Evolutionary conservation across 2,329 filamentous ascomycete genomes (phyloP).

Genomic region (Penicillium sp.): DNA sequence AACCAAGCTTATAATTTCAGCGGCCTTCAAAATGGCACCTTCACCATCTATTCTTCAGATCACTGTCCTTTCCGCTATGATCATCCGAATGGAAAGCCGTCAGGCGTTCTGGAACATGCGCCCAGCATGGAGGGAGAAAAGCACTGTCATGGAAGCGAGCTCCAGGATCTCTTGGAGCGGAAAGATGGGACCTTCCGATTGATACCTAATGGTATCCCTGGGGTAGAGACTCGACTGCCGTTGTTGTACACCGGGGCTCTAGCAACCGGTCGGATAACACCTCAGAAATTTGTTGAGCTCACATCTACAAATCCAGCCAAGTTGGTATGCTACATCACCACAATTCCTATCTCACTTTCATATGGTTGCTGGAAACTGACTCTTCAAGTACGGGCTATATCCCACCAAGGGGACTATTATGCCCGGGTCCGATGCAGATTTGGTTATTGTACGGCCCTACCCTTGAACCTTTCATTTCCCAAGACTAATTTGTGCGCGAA

Average conservation of each 20-base stretch:
- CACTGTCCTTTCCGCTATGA: conserved; percentile 39
- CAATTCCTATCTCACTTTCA: background rate
- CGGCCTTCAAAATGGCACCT: conserved; percentile 52
- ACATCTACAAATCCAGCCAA: conserved; percentile 44
- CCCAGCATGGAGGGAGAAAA: conserved; percentile 8
- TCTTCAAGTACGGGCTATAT: conserved; percentile 36
- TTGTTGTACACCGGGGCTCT: conserved; percentile 33
- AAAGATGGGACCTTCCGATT: conserved; percentile 39
- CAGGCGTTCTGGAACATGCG: conserved; percentile 5
- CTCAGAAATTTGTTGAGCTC: conserved; percentile 45
- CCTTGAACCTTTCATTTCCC: background rate
- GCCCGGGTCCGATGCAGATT: conserved; percentile 44
- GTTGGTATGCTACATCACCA: conserved; percentile 16
- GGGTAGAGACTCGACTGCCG: conserved; percentile 42
- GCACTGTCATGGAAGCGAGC: conserved; percentile 1
- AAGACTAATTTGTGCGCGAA: background rate
- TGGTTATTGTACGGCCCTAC: conserved; percentile 42
- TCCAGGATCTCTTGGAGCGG: conserved; percentile 3
- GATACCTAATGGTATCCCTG: conserved; percentile 45
- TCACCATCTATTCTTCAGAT: conserved; percentile 51
- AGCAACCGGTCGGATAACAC: conserved; percentile 25
- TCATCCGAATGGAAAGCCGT: conserved; percentile 4
- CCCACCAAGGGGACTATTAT: conserved; percentile 40
- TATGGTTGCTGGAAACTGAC: background rate
- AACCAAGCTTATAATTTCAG: background rate